Evolutionary conservation across 371 early-diverging fungal species (phyloP).

Genomic region (Choanephora cucurbitarum): DNA sequence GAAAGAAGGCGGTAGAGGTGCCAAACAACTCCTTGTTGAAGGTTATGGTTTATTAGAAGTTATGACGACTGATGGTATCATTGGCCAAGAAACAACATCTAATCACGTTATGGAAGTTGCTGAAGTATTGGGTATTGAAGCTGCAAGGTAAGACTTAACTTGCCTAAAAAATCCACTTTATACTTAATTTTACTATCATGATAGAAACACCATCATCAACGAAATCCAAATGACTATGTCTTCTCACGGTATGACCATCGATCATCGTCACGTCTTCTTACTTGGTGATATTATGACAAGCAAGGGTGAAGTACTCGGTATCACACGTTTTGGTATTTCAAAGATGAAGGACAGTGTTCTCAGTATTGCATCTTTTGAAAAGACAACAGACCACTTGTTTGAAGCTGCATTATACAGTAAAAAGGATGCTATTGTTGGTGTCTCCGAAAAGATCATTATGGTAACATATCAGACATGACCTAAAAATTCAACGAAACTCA

Average conservation of each 20-base stretch:
- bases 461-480: conserved; percentile 18
- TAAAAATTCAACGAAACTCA: too few species aligned
- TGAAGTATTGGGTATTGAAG: conserved; percentile 88
- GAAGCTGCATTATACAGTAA: conserved; percentile 96
- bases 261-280: conserved; percentile 97
- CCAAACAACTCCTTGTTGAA: conserved; percentile 84
- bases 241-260: conserved; percentile 95
- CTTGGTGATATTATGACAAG: conserved; percentile 99
- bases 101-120: conserved; percentile 97
- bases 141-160: conserved; percentile 68
- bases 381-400: conserved; percentile 99
- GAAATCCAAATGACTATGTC: conserved; percentile 90
- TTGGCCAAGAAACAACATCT: conserved; percentile 79
- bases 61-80: conserved; percentile 87
- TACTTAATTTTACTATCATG: background rate
- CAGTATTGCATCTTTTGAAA: conserved; percentile 99
- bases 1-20: conserved; percentile 58
- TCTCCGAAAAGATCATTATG: conserved; percentile 99
- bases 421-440: conserved; percentile 93
- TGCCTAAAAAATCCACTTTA: too few species aligned
- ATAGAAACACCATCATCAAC: conserved; percentile 74
- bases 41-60: conserved; percentile 94
- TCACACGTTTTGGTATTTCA: conserved; percentile 99
- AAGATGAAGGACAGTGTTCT: conserved; percentile 99
- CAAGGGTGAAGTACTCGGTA: conserved; percentile 98